Evolutionary conservation across 2,329 filamentous ascomycete genomes (phyloP).

Genomic region (Cladosporium sp.): DNA sequence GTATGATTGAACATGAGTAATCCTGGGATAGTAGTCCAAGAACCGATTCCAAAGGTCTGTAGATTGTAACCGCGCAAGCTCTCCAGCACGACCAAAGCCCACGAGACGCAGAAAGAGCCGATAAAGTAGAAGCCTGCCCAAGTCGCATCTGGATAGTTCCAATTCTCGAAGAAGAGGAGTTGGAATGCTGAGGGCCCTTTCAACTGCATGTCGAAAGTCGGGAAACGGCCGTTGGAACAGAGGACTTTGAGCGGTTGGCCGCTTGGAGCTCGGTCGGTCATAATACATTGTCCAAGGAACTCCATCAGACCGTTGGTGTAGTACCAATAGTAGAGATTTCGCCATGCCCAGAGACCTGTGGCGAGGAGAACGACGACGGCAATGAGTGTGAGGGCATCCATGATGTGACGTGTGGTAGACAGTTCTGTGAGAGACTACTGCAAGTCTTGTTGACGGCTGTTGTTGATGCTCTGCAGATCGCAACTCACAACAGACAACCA

Average conservation of each 20-base stretch:
- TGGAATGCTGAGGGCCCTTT: neutral
- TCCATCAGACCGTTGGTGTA: neutral
- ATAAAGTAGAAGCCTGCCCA: neutral
- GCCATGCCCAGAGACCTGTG: neutral
- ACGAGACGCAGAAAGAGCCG: neutral
- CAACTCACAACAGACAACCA: neutral
- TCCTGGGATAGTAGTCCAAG: neutral
- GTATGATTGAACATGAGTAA: constrained; percentile 1
- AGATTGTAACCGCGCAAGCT: neutral
- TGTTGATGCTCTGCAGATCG: neutral
- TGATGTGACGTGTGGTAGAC: neutral
- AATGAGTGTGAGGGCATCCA: neutral
- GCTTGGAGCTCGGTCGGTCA: neutral
- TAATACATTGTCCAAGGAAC: neutral
- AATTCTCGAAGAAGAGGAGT: neutral
- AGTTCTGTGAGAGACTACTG: too few species aligned
- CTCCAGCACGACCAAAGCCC: neutral
- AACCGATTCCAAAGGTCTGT: neutral
- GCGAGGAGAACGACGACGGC: neutral
- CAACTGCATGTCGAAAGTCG: neutral
- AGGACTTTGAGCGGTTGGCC: neutral
- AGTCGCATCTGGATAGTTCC: neutral
- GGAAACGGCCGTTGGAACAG: neutral
- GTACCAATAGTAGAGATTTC: neutral
- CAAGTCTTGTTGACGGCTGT: neutral